Conservation (phyloP, 2,329 filamentous ascomycete species). For the Bipolaris zeicola region DNA sequence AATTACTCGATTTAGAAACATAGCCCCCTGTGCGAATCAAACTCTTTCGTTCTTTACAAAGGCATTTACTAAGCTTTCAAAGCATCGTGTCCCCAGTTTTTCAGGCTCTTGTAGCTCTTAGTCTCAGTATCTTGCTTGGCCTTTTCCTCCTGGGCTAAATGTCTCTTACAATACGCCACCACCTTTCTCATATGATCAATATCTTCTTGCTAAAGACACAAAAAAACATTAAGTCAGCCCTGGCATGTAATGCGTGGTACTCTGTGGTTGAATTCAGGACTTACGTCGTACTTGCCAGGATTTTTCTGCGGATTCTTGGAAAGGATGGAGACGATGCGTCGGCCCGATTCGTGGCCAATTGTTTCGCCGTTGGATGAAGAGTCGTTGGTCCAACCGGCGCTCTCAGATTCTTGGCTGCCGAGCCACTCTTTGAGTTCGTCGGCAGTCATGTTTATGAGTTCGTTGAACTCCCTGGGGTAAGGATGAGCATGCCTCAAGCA, state of each 20-base stretch:
- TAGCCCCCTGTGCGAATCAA: not conserved
- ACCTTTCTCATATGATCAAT: slow-evolving; percentile 67
- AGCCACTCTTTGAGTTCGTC: slow-evolving; percentile 67
- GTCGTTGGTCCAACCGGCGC: slow-evolving; percentile 65
- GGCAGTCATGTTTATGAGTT: slow-evolving; percentile 69
- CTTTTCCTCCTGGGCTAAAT: slow-evolving; percentile 67
- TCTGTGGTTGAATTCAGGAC: not conserved
- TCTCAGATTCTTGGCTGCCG: slow-evolving; percentile 61
- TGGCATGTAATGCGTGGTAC: not conserved
- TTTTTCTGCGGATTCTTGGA: slow-evolving; percentile 65
- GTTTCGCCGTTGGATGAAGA: slow-evolving; percentile 60
- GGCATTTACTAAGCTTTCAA: slow-evolving; percentile 29
- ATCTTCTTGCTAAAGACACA: slow-evolving; percentile 55
- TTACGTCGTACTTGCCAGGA: slow-evolving; percentile 56
- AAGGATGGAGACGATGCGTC: slow-evolving; percentile 67
- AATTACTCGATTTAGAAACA: not conserved
- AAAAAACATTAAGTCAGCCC: not conserved
- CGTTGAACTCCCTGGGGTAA: slow-evolving; percentile 64
- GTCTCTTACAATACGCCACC: slow-evolving; percentile 68
- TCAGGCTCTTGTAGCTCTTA: slow-evolving; percentile 57
- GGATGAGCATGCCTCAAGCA: not conserved
- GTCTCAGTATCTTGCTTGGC: slow-evolving; percentile 61
- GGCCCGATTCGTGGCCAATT: slow-evolving; percentile 66
- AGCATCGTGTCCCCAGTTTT: slow-evolving; percentile 47
- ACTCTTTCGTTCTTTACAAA: not conserved